Evolutionary conservation across 192 early-diverging fungal species (phyloP), one percentile per base, ranked within the genome.

Genomic region (Coemansia sp.): DNA sequence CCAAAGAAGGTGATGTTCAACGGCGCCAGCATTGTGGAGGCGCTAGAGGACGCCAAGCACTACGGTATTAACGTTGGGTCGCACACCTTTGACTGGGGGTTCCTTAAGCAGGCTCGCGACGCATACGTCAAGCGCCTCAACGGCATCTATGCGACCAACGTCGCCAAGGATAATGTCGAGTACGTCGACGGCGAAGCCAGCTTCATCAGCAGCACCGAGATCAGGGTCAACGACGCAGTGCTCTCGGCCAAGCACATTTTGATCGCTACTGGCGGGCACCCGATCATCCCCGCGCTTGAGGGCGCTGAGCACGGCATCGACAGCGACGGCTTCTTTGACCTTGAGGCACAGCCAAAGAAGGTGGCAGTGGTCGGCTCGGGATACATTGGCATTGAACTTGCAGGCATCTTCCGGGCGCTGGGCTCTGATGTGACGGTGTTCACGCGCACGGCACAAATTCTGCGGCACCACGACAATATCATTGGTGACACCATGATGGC

Each of bases 1-100:
- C 93, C 93, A 44, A 94, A 94, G 85, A 94, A 94, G 76, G 91
- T 98, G 66, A 98, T 96, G 93, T 98, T 95, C 92, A 95, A 94
- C 73, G 91, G 95, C 86, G 95, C 94, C 47, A 89, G 90, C 58
- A 87, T 97, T 70, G 88, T 90, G 46, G 97, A 99, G 74, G 85
- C 92, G 33, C 78, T 99, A 24, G 89, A 87, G 62, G 95, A 99
- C 72, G 95, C 96, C 7, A 89, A 90, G 71, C 87, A 90, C 64
- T 99, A 98, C 75, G 97, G 97, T 9, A 96, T 97, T 84, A 88
- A 87, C 52, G 83, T 90, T 5, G 87, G 81, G 16, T 55, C 71
- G 22, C 66, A 85, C 36, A 74, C 70, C 34, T 94, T 98, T 72
- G 78, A 92, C 81, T 98, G 95, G 95, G 75, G 81, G 6, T 65